Percentiles rank a stretch among this genome's conserved stretches.
These are phyloP conservation scores for Jackrogersella multiformis DNA, from an alignment of 495 filamentous ascomycete species.

Conservation along the genomic window DNA sequence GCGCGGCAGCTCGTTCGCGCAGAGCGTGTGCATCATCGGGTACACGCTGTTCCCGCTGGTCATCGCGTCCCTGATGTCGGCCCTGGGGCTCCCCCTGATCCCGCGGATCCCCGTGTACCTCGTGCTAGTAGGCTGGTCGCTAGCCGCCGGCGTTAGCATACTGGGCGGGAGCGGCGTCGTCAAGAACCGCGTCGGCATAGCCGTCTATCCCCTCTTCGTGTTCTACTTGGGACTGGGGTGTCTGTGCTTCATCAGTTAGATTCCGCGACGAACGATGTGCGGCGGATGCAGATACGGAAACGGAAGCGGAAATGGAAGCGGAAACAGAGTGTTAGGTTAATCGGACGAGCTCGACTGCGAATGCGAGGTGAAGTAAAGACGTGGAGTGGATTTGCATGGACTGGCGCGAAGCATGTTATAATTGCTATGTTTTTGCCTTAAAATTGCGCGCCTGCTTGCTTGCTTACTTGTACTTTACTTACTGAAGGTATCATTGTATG, in stretches of 20 bases:
- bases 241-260: constrained; percentile 93
- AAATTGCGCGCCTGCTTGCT: too few species aligned
- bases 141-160: constrained; percentile 96
- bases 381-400: constrained; percentile 39
- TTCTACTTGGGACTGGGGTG: constrained; percentile 94
- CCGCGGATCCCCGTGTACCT: constrained; percentile 89
- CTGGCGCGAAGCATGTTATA: constrained; percentile 18
- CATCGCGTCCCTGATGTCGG: constrained; percentile 89
- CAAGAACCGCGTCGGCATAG: constrained; percentile 91
- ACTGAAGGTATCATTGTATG: constrained; percentile 28
- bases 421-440: background rate
- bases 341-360: background rate
- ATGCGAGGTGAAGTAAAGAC: background rate
- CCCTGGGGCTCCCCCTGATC: constrained; percentile 77
- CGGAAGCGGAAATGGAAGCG: too few species aligned
- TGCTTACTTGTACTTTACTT: constrained; percentile 26
- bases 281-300: too few species aligned
- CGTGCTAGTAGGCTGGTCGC: constrained; percentile 85
- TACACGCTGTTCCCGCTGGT: constrained; percentile 99
- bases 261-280: background rate
- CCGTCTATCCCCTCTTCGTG: constrained; percentile 94
- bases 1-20: constrained; percentile 84
- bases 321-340: background rate
- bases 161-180: constrained; percentile 94
- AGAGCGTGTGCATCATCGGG: constrained; percentile 96